These are phyloP conservation scores for Mortierella antarctica DNA, from an alignment of 192 early-diverging fungal species.

Conservation along the genomic window DNA sequence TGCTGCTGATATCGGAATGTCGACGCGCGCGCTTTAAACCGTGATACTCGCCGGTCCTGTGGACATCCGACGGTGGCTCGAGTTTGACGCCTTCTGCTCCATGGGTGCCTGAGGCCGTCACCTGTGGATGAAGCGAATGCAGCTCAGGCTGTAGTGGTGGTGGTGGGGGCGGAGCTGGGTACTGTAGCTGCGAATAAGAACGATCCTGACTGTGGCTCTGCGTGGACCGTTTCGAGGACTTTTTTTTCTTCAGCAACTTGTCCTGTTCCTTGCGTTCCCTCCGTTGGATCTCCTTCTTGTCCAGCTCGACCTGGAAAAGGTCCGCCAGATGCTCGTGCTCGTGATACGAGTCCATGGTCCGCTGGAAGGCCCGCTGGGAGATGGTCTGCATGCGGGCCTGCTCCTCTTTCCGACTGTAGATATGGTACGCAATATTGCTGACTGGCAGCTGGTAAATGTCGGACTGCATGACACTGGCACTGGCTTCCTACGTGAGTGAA, in stretches of 20 bases:
- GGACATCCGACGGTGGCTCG: too few species aligned
- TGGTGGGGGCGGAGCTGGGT: neutral
- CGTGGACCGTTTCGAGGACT: conserved; percentile 15
- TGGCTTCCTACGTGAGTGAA: neutral
- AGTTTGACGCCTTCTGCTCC: too few species aligned
- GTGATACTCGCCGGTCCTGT: too few species aligned
- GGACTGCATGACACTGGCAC: conserved; percentile 16
- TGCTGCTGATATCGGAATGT: conserved; percentile 37
- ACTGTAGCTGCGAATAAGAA: neutral
- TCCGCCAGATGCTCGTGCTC: conserved; percentile 37
- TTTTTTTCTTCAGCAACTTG: conserved; percentile 25
- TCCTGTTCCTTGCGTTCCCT: conserved; percentile 38
- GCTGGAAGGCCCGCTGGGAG: conserved; percentile 35
- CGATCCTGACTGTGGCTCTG: conserved; percentile 18
- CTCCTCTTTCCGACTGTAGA: conserved; percentile 39
- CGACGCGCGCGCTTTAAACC: conserved; percentile 25
- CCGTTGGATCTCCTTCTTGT: conserved; percentile 17
- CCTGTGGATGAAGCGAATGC: conserved; percentile 2
- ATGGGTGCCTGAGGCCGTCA: too few species aligned
- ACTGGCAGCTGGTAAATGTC: conserved; percentile 31
- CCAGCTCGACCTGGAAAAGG: conserved; percentile 35
- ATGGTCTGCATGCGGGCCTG: conserved; percentile 11
- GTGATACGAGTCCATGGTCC: conserved; percentile 44
- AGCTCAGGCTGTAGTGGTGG: conserved; percentile 6
- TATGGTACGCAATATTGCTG: conserved; percentile 42